phyloP scores from a whole-genome alignment of 768 basidiomycete species.

The Russula vinacea region DNA sequence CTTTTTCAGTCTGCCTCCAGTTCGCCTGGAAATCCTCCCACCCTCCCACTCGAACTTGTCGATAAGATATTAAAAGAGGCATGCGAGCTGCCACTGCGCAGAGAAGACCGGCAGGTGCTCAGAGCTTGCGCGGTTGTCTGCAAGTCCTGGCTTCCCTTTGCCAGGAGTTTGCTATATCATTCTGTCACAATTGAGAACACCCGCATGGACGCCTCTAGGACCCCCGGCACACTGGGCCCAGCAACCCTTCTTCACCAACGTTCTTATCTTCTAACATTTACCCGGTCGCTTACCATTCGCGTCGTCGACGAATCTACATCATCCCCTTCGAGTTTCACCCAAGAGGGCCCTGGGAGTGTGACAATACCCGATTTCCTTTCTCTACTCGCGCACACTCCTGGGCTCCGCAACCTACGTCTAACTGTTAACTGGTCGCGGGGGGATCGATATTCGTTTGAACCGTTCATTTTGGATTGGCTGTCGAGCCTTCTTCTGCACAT shows the following conservation, averaged over 20 bases:
- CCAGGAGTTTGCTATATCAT: conserved; percentile 16
- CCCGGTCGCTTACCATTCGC: conserved; percentile 14
- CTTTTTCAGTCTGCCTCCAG: background rate
- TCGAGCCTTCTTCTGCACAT: conserved; percentile 17
- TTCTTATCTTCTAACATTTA: conserved; percentile 9
- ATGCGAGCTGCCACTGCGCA: conserved; percentile 14
- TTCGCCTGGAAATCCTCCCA: background rate
- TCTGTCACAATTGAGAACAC: conserved; percentile 19
- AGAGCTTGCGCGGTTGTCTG: conserved; percentile 20
- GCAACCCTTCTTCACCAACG: conserved; percentile 8
- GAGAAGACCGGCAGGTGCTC: conserved; percentile 1
- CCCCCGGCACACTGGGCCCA: conserved; percentile 18
- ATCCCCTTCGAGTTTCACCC: background rate
- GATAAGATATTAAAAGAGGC: conserved; percentile 15
- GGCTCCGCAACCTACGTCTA: conserved; percentile 8
- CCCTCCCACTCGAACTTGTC: conserved; percentile 19
- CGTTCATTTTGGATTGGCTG: conserved; percentile 15
- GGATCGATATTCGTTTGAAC: conserved; percentile 4
- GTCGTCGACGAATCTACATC: conserved; percentile 13
- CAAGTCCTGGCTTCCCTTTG: conserved; percentile 23
- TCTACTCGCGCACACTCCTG: conserved; percentile 12
- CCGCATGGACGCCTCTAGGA: conserved; percentile 6
- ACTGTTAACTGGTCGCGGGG: conserved; percentile 14
- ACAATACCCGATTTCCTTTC: conserved; percentile 16
- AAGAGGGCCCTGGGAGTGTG: conserved; percentile 5